Evolutionary conservation across 2,329 filamentous ascomycete genomes (phyloP).

Genomic region (Verticillium alfalfae): DNA sequence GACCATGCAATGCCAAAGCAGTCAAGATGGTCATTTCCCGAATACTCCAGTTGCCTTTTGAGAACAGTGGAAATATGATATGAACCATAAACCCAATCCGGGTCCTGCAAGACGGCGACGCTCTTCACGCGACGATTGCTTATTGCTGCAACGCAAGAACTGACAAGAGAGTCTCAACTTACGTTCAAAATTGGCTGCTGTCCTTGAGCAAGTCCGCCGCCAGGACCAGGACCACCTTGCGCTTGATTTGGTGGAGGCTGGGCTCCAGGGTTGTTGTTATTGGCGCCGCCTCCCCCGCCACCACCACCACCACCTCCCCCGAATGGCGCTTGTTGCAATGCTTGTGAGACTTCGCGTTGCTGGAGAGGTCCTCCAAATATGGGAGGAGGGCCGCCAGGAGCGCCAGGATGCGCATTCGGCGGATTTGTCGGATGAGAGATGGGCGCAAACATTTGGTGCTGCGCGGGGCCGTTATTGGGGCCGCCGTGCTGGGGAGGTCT

Average conservation of each 20-base stretch:
- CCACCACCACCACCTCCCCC: conserved; percentile 40
- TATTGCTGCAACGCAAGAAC: not conserved
- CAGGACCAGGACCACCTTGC: conserved; percentile 14
- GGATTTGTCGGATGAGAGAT: conserved; percentile 45
- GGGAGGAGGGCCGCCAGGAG: conserved; percentile 53
- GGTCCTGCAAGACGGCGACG: too few species aligned
- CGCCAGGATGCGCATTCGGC: conserved; percentile 47
- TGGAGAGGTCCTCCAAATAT: conserved; percentile 68
- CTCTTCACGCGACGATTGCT: not conserved
- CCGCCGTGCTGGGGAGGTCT: conserved; percentile 46
- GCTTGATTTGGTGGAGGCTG: not conserved
- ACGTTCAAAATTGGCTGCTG: conserved; percentile 81
- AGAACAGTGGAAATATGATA: too few species aligned
- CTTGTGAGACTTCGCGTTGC: conserved; percentile 47
- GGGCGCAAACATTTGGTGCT: conserved; percentile 54
- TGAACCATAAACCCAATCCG: too few species aligned
- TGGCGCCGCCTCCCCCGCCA: conserved; percentile 14
- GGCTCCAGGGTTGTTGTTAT: conserved; percentile 24
- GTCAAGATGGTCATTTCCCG: too few species aligned
- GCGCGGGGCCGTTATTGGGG: conserved; percentile 37
- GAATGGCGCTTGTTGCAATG: conserved; percentile 57
- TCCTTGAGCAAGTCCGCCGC: conserved; percentile 63
- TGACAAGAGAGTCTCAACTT: conserved; percentile 22
- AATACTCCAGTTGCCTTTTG: too few species aligned
- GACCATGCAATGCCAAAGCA: too few species aligned